Conservation (phyloP, 805 yeast genomes). For the Zygoascus flipseniorum region DNA sequence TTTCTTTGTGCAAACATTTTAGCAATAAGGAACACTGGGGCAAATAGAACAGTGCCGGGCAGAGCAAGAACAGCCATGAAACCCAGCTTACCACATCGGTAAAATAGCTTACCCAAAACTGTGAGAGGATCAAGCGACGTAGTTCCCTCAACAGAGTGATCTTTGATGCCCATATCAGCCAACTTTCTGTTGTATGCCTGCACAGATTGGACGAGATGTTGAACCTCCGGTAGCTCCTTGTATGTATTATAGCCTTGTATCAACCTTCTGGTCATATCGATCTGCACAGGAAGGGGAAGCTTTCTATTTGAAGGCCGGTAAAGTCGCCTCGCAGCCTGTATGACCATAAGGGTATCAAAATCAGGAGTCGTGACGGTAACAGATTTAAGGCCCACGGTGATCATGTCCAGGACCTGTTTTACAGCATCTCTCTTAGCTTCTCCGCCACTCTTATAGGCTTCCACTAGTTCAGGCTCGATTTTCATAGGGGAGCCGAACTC, state of each 20-base stretch:
- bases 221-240: constrained; percentile 61
- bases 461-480: constrained; percentile 52
- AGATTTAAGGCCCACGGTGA: constrained; percentile 66
- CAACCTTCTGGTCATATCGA: constrained; percentile 85
- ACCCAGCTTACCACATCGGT: constrained; percentile 49
- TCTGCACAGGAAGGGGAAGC: constrained; percentile 72
- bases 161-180: constrained; percentile 53
- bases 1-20: constrained; percentile 65
- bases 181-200: constrained; percentile 60
- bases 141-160: constrained; percentile 58
- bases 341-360: constrained; percentile 79
- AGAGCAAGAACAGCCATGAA: constrained; percentile 56
- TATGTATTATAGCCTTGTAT: constrained; percentile 72
- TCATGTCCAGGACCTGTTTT: constrained; percentile 55
- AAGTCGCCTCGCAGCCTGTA: constrained; percentile 85
- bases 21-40: constrained; percentile 80
- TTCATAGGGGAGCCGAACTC: constrained; percentile 89
- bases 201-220: constrained; percentile 53
- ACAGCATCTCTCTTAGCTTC: constrained; percentile 68
- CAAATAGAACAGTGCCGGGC: constrained; percentile 82
- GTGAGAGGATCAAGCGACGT: constrained; percentile 42
- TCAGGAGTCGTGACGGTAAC: constrained; percentile 88
- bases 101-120: constrained; percentile 38
- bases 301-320: constrained; percentile 63
- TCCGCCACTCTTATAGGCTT: constrained; percentile 51